Percentiles rank a stretch among this genome's conserved stretches.
Evolutionary conservation across 306 rosid species (phyloP).

Genomic region (Prunus mira): DNA sequence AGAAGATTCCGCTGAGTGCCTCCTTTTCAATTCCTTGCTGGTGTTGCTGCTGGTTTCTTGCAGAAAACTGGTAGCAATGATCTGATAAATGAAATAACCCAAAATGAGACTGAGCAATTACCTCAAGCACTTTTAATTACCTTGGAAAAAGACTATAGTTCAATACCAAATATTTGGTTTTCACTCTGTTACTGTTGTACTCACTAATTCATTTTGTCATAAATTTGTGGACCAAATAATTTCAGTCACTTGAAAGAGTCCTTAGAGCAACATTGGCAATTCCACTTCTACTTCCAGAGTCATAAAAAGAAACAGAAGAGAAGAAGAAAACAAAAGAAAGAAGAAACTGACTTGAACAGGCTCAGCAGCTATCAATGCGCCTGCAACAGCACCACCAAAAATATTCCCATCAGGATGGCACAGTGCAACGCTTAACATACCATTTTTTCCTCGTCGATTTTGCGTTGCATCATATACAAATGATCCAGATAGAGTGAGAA

Average conservation of each 20-base stretch:
- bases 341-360: slow-evolving; percentile 44
- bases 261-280: no score
- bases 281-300: no score
- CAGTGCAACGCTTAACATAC: slow-evolving; percentile 29
- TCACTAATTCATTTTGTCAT: no score
- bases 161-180: not conserved
- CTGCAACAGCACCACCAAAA: slow-evolving; percentile 48
- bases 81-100: slow-evolving; percentile 24
- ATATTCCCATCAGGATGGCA: slow-evolving; percentile 36
- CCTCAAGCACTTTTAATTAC: not conserved
- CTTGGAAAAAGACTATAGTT: not conserved
- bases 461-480: slow-evolving; percentile 6
- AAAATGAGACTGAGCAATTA: not conserved
- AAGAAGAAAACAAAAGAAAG: not conserved
- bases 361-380: slow-evolving; percentile 44
- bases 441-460: slow-evolving; percentile 3
- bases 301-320: no score
- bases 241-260: no score
- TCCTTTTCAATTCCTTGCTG: slow-evolving; percentile 17
- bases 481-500: slow-evolving; percentile 44
- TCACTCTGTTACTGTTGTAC: no score
- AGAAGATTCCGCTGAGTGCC: slow-evolving; percentile 3
- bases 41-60: slow-evolving; percentile 28
- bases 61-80: slow-evolving; percentile 41
- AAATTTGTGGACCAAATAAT: no score